phyloP scores from a whole-genome alignment of 2,329 filamentous ascomycete genomes.

The Bretziella fagacearum region DNA sequence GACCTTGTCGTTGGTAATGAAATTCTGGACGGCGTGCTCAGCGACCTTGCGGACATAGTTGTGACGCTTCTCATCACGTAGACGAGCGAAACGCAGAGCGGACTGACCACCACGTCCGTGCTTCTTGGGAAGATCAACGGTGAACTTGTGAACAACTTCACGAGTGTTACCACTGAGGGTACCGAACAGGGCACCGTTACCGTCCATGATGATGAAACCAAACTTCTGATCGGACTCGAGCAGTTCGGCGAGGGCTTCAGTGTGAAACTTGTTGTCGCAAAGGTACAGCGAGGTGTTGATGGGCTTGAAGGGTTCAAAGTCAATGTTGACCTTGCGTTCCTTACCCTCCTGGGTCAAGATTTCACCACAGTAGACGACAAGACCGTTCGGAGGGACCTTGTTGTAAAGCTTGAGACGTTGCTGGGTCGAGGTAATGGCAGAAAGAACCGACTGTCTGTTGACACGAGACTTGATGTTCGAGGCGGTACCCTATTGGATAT shows the following conservation, averaged over 20 bases:
- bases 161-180: constrained; percentile 94
- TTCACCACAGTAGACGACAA: constrained; percentile 99
- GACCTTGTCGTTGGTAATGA: constrained; percentile 95
- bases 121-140: constrained; percentile 97
- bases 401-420: constrained; percentile 98
- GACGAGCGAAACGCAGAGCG: constrained; percentile 95
- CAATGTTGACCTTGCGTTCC: constrained; percentile 98
- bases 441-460: constrained; percentile 94
- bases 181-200: constrained; percentile 93
- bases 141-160: constrained; percentile 95
- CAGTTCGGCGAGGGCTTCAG: constrained; percentile 88
- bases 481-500: constrained; percentile 57
- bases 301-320: constrained; percentile 99
- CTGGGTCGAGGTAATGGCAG: constrained; percentile 96
- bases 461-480: constrained; percentile 99
- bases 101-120: constrained; percentile 99
- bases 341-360: constrained; percentile 97
- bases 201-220: constrained; percentile 99
- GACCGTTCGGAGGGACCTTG: constrained; percentile 92
- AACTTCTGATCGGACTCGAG: constrained; percentile 99
- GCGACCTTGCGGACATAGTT: constrained; percentile 99
- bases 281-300: constrained; percentile 99
- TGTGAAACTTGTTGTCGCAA: constrained; percentile 99
- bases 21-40: constrained; percentile 95
- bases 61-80: constrained; percentile 98